Percentiles rank a stretch among this genome's conserved stretches.
phyloP scores from a whole-genome alignment of 192 early-diverging fungal genomes.

The Obelidium mucronatum region DNA sequence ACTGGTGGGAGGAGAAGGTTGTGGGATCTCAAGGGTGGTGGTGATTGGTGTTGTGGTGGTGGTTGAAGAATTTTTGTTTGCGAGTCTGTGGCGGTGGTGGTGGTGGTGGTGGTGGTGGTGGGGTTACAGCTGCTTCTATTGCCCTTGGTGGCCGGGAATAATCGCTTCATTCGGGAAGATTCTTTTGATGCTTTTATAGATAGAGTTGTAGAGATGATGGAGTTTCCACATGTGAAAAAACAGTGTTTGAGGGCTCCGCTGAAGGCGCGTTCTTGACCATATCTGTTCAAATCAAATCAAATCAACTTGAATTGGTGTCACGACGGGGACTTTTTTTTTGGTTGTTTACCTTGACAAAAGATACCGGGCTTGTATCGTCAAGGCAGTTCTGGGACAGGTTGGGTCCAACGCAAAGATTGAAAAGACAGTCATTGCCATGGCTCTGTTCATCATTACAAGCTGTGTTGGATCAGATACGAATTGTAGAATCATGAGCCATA shows the following conservation, averaged over 20 bases:
- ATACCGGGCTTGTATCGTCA: slow-evolving; percentile 30
- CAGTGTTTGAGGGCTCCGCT: not conserved
- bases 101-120: too few relatives aligned
- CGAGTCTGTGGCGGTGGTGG: too few relatives aligned
- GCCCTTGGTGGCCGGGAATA: too few relatives aligned
- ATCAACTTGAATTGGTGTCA: not conserved
- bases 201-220: too few relatives aligned
- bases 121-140: too few relatives aligned
- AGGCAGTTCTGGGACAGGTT: not conserved
- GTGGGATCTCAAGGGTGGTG: slow-evolving; percentile 4
- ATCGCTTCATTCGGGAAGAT: too few relatives aligned
- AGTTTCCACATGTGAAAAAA: slow-evolving; percentile 27
- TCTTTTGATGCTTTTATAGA: too few relatives aligned
- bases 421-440: slow-evolving; percentile 9
- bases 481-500: slow-evolving; percentile 19
- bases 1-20: not conserved
- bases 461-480: slow-evolving; percentile 24
- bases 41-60: not conserved
- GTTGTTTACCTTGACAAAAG: slow-evolving; percentile 20
- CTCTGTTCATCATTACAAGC: slow-evolving; percentile 8
- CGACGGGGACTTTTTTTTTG: not conserved
- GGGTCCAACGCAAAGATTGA: not conserved
- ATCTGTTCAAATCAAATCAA: slow-evolving; percentile 1
- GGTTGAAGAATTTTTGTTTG: too few relatives aligned
- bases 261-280: not conserved